Evolutionary conservation across 495 filamentous ascomycete genomes (phyloP).

Genomic region (Neurospora intermedia): DNA sequence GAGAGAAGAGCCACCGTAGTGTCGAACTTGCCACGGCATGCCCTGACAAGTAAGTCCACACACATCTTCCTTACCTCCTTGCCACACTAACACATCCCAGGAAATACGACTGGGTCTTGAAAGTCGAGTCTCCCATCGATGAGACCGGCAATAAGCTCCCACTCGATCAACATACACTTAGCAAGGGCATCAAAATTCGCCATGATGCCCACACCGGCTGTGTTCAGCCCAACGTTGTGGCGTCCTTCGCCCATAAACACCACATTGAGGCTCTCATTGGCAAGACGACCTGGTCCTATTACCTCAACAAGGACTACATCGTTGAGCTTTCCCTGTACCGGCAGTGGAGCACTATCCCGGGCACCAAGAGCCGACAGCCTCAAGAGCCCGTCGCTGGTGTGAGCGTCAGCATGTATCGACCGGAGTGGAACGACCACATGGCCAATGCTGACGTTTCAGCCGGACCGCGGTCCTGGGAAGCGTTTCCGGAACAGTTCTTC

Average conservation of each 20-base stretch:
- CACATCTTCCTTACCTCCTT: background rate
- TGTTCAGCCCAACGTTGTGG: background rate
- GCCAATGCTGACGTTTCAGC: background rate
- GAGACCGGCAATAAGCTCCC: background rate
- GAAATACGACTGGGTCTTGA: constrained; percentile 13
- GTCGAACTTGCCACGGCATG: constrained; percentile 26
- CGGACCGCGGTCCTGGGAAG: constrained; percentile 9
- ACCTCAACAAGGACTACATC: constrained; percentile 5
- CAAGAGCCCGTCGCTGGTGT: background rate
- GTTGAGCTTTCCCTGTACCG: constrained; percentile 11
- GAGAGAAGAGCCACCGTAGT: constrained; percentile 5
- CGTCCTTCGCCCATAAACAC: background rate
- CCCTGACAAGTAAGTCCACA: constrained; percentile 28
- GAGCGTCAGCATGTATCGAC: constrained; percentile 2
- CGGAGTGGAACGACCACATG: constrained; percentile 14
- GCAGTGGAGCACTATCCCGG: background rate
- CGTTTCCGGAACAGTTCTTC: constrained; percentile 9
- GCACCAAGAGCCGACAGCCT: background rate
- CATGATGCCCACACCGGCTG: background rate
- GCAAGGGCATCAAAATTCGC: background rate
- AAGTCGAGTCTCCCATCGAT: constrained; percentile 5
- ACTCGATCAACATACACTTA: background rate
- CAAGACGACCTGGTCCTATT: constrained; percentile 7
- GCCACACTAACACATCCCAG: constrained; percentile 4
- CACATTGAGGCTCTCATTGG: constrained; percentile 4